phyloP scores from a whole-genome alignment of 345 rosid genomes.

The Dipteronia dyeriana region DNA sequence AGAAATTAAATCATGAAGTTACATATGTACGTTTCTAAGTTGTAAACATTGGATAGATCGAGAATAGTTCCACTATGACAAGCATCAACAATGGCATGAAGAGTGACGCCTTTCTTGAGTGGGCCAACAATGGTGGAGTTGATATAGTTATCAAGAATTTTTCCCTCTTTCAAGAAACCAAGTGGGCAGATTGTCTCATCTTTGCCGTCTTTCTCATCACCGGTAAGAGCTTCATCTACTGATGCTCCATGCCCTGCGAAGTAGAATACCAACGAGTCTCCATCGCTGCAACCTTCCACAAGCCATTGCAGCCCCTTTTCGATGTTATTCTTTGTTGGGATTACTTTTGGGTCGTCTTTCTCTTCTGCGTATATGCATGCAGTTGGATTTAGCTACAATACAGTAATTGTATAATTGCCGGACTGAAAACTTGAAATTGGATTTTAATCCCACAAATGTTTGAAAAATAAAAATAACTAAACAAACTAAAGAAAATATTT shows the following conservation, averaged over 20 bases:
- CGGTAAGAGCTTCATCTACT: conserved; percentile 22
- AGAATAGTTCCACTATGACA: conserved; percentile 31
- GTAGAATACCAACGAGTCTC: conserved; percentile 45
- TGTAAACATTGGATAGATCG: not conserved
- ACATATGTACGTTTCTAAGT: not conserved
- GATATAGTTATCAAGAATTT: conserved; percentile 41
- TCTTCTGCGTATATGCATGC: conserved; percentile 24
- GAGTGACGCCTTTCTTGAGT: conserved; percentile 38
- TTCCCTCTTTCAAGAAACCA: conserved; percentile 39
- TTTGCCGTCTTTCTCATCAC: conserved; percentile 46
- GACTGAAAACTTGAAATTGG: no score
- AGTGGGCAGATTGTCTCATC: conserved; percentile 49
- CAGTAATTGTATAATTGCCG: no score
- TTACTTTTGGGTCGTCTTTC: conserved; percentile 16
- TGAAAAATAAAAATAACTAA: no score
- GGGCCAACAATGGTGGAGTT: conserved; percentile 44
- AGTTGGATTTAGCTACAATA: no score
- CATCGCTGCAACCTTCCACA: conserved; percentile 33
- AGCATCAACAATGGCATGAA: conserved; percentile 50
- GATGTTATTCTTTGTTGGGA: conserved; percentile 47
- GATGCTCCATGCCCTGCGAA: conserved; percentile 48
- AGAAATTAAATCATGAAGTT: no score
- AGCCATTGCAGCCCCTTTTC: conserved; percentile 38
- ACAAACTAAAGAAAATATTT: no score
- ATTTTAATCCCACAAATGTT: no score